These are phyloP conservation scores for Verticillium klebahnii DNA, from an alignment of 2,329 filamentous ascomycete genomes.

Conservation along the genomic window DNA sequence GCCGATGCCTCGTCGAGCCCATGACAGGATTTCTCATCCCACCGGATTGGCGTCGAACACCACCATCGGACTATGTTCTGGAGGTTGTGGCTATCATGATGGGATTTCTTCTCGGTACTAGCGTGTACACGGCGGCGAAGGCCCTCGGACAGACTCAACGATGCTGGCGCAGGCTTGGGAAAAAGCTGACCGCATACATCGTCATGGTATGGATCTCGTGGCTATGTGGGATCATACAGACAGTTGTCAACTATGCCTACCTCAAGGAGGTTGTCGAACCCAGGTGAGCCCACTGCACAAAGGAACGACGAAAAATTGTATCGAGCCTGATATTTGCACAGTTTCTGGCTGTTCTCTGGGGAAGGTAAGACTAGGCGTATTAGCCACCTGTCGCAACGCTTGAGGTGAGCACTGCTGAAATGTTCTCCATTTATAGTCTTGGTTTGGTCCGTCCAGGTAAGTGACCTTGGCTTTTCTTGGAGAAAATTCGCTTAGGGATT, in stretches of 20 bases:
- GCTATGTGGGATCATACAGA: background rate
- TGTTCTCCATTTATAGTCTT: slow-evolving; percentile 2
- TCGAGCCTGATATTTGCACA: background rate
- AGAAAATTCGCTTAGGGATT: slow-evolving; percentile 13
- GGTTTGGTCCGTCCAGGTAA: slow-evolving; percentile 19
- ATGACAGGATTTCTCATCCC: background rate
- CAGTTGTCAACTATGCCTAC: background rate
- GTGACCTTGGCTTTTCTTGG: background rate
- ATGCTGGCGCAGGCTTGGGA: background rate
- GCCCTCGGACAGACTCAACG: background rate
- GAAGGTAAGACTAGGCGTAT: background rate
- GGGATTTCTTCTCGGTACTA: background rate
- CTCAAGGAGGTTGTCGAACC: background rate
- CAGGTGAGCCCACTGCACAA: background rate
- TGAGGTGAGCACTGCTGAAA: background rate
- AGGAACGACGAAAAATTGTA: too few species aligned
- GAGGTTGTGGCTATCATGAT: slow-evolving; percentile 1
- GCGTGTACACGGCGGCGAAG: background rate
- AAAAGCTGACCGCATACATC: background rate
- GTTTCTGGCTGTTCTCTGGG: background rate
- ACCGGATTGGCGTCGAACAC: background rate
- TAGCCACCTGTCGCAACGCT: background rate
- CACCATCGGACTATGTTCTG: background rate
- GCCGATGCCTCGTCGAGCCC: background rate
- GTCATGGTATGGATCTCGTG: background rate